phyloP scores from a whole-genome alignment of 2,329 filamentous ascomycete species.

The Pseudogymnoascus sp. region DNA sequence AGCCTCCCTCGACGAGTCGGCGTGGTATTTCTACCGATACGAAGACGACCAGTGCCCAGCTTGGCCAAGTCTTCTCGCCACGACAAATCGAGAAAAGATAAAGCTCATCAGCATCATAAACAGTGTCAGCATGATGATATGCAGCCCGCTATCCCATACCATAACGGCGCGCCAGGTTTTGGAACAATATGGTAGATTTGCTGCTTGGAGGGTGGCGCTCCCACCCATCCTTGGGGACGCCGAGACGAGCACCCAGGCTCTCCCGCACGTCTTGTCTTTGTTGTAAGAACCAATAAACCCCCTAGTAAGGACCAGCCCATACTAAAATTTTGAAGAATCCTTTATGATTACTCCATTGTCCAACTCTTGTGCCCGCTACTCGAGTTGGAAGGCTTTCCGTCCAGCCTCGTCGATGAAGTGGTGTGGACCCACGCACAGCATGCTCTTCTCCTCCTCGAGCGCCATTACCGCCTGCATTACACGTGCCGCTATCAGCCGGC shows the following conservation, averaged over 20 bases:
- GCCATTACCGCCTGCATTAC: conserved; percentile 25
- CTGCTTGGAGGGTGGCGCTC: conserved; percentile 25
- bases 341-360: conserved; percentile 25
- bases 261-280: conserved; percentile 29
- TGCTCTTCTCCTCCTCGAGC: conserved; percentile 27
- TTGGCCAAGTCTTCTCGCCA: conserved; percentile 23
- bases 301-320: background rate
- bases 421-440: conserved; percentile 27
- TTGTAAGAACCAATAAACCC: conserved; percentile 24
- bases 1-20: conserved; percentile 17
- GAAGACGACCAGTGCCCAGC: conserved; percentile 17
- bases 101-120: conserved; percentile 25
- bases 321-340: conserved; percentile 24
- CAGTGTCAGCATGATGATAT: conserved; percentile 23
- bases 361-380: conserved; percentile 28
- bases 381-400: conserved; percentile 22
- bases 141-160: conserved; percentile 14
- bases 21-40: conserved; percentile 25
- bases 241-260: conserved; percentile 19
- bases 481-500: conserved; percentile 28
- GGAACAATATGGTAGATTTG: conserved; percentile 24
- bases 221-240: conserved; percentile 21
- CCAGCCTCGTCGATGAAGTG: conserved; percentile 20
- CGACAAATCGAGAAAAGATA: conserved; percentile 26
- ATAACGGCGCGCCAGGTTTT: conserved; percentile 22